Percentiles rank a stretch among this genome's conserved stretches.
Evolutionary conservation across 768 basidiomycete species (phyloP).

Genomic region (Mycena venus): DNA sequence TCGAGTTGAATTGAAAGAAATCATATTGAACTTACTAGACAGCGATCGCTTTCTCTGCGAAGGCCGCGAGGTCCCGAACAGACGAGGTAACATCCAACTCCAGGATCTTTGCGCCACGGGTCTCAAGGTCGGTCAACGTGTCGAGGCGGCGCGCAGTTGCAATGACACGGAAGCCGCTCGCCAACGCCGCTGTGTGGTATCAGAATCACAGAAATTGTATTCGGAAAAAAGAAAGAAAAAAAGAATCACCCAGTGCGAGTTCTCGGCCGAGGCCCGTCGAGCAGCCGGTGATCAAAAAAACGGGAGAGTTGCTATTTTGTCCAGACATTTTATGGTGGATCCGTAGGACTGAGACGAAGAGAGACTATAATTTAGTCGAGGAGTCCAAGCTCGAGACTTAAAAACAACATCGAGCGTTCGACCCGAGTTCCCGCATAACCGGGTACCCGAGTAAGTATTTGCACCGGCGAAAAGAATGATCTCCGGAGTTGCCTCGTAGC

Average conservation of each 20-base stretch:
- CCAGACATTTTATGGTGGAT: background rate
- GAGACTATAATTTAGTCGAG: no score
- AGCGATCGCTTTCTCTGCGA: background rate
- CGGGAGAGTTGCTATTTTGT: background rate
- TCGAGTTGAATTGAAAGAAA: no score
- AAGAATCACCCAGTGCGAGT: slow-evolving; percentile 19
- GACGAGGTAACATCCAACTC: background rate
- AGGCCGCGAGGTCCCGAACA: background rate
- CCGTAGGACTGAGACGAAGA: background rate
- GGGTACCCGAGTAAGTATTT: no score
- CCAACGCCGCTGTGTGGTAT: background rate
- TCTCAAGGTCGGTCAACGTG: background rate
- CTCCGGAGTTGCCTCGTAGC: no score
- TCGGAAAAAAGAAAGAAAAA: no score
- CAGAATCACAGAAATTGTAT: background rate
- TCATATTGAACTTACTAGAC: background rate
- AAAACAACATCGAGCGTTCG: no score
- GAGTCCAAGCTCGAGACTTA: no score
- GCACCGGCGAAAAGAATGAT: no score
- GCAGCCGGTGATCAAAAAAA: slow-evolving; percentile 45
- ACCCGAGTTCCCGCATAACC: no score
- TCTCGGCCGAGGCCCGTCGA: slow-evolving; percentile 46
- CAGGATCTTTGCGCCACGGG: background rate
- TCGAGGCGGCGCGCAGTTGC: slow-evolving; percentile 3
- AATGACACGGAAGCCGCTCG: background rate